Percentiles rank a stretch among this genome's conserved stretches.
phyloP scores from a whole-genome alignment of 2,329 filamentous ascomycete genomes.

The Colletotrichum musae region DNA sequence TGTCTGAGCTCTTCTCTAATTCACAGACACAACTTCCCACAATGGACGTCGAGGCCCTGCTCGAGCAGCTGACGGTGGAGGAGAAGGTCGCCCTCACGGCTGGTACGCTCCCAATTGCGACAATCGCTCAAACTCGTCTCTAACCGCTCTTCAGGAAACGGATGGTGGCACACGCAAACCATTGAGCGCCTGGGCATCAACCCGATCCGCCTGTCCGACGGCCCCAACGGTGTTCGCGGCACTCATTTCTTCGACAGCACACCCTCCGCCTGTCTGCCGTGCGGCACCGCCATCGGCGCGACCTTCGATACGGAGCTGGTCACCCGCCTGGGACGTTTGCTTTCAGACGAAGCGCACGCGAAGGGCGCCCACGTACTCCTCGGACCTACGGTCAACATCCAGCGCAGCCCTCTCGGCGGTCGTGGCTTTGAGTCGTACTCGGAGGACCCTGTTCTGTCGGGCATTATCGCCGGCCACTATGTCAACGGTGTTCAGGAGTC shows the following conservation, averaged over 20 bases:
- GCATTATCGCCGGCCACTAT: slow-evolving; percentile 66
- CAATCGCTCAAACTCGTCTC: neutral
- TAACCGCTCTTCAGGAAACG: slow-evolving; percentile 26
- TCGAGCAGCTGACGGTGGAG: slow-evolving; percentile 40
- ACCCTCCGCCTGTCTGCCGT: slow-evolving; percentile 72
- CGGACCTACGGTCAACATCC: slow-evolving; percentile 75
- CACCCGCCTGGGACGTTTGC: slow-evolving; percentile 62
- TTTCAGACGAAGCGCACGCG: slow-evolving; percentile 67
- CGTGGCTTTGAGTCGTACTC: slow-evolving; percentile 72
- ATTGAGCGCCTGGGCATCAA: slow-evolving; percentile 37
- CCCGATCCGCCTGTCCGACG: slow-evolving; percentile 42
- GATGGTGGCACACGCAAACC: slow-evolving; percentile 43
- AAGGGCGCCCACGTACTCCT: slow-evolving; percentile 72
- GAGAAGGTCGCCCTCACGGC: slow-evolving; percentile 41
- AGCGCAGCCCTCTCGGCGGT: slow-evolving; percentile 70
- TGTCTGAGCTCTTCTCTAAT: neutral
- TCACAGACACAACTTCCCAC: neutral
- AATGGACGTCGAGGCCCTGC: slow-evolving; percentile 39
- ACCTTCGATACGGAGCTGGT: slow-evolving; percentile 71
- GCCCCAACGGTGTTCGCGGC: slow-evolving; percentile 65
- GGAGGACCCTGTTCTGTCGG: slow-evolving; percentile 71
- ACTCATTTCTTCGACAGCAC: slow-evolving; percentile 77
- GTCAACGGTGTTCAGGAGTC: slow-evolving; percentile 69
- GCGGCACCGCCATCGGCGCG: slow-evolving; percentile 69
- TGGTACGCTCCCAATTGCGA: slow-evolving; percentile 7